phyloP scores from a whole-genome alignment of 2,329 filamentous ascomycete species.

The Nannizziopsis barbatae region DNA sequence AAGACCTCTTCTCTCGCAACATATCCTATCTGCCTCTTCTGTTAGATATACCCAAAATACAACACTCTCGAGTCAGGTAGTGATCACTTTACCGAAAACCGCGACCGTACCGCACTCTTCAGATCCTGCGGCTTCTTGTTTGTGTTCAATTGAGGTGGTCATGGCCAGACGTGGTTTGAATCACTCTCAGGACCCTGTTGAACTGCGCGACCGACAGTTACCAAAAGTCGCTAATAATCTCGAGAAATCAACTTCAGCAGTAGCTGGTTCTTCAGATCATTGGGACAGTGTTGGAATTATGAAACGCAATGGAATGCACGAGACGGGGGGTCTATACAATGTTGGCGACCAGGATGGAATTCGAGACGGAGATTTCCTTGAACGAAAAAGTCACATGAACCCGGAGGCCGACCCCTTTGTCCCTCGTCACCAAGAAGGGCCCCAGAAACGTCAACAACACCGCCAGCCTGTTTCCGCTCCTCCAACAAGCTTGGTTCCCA shows the following conservation, averaged over 20 bases:
- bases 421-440: not conserved
- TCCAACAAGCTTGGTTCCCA: not conserved
- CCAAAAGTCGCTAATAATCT: not conserved
- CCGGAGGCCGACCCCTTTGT: slow-evolving; percentile 7
- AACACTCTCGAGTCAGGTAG: not conserved
- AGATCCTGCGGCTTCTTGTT: not conserved
- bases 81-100: not conserved
- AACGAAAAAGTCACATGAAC: slow-evolving; percentile 7
- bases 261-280: not conserved
- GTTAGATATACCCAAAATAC: not conserved
- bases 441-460: not conserved
- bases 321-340: not conserved
- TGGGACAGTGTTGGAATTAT: not conserved
- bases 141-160: not conserved
- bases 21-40: slow-evolving; percentile 1
- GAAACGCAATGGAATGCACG: not conserved
- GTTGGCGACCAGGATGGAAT: not conserved
- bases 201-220: not conserved
- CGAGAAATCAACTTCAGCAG: not conserved
- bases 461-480: not conserved
- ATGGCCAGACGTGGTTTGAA: not conserved
- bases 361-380: not conserved
- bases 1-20: too few species aligned
- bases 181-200: not conserved
- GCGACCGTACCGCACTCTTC: not conserved